Base-by-base conservation (phyloP, 2,329 filamentous ascomycete genomes). In the Lizonia empirigonia region DNA sequence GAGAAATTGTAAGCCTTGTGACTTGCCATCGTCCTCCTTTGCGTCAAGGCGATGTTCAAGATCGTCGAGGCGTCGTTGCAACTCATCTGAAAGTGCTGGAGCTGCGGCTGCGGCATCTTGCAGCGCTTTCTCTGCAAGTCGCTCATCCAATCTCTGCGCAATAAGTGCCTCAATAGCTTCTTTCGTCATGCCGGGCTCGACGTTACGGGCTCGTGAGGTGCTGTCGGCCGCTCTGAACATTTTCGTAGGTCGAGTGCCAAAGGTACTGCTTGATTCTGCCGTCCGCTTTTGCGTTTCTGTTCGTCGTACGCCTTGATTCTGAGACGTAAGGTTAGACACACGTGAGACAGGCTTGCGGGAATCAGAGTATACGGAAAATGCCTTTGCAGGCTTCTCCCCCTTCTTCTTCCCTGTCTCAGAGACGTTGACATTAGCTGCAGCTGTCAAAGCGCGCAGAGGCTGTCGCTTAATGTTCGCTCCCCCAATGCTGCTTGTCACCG, bases 151-250 rank as follows among this genome's bases (percentile, higher is more conserved):
- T 66, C 96, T 96, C 63, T 88, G 90, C 73, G 96, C 90, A 1
- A 97, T 91, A 76, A 97, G 86, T 30, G 91, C 90, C 70, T 97
- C 92, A 53, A 97, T 95, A 44, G 86, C 87, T 10, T 85, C 87
- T 15, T 75, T 83, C 60, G 80, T 71, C 77, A 81, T 58, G 73
- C 64, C 56, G 57, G 64, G 59, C 59, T 74, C 56, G 55, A 64
- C 56, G 44, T 41, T 46, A 6, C 66, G 69, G 37, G 55, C 37
- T 37, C 63, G 59, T 9, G 65, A 62, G 1, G 74, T 71, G 19
- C 65, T 58, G 33, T 77, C 65, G 68, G 62, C 60, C 2, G 72
- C 55, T 39, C 72, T 67, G 16, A 68, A 64, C 5, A 69, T 62
- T 58, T 79, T 79, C 3, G 70, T 55, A 2, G 77, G 76, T 27